phyloP scores from a whole-genome alignment of 305 asterid species.

The Ilex paraguariensis region DNA sequence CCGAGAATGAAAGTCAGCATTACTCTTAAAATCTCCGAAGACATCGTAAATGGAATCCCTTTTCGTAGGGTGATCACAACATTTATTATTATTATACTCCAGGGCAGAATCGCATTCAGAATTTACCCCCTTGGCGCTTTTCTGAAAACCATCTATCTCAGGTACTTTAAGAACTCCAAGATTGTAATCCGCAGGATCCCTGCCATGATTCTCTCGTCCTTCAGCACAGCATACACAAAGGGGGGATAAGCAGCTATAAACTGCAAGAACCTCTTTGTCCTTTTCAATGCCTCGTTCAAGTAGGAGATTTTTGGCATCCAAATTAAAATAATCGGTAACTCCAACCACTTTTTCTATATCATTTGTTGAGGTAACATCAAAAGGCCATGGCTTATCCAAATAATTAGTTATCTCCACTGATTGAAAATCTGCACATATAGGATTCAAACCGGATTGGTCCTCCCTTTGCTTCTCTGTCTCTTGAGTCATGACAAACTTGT shows the following conservation, averaged over 20 bases:
- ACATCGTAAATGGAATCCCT: conserved; percentile 21
- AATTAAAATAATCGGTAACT: conserved; percentile 35
- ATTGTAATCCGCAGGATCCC: conserved; percentile 18
- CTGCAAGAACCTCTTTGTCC: conserved; percentile 16
- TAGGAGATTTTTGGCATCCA: conserved; percentile 26
- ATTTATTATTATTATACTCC: conserved; percentile 1
- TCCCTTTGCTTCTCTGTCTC: conserved; percentile 27
- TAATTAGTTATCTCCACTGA: conserved; percentile 8
- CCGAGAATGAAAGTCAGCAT: conserved; percentile 19
- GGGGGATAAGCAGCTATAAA: conserved; percentile 34
- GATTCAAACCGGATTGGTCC: conserved; percentile 17
- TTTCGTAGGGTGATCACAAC: conserved; percentile 8
- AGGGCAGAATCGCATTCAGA: conserved; percentile 8
- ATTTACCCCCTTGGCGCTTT: conserved; percentile 15
- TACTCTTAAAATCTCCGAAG: conserved; percentile 27
- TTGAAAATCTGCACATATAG: conserved; percentile 18
- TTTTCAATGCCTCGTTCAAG: conserved; percentile 24
- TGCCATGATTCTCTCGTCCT: conserved; percentile 9
- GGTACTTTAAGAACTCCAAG: conserved; percentile 18
- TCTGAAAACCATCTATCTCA: conserved; percentile 14
- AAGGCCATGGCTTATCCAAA: conserved; percentile 26
- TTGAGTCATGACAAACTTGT: conserved; percentile 60
- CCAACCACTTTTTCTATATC: conserved; percentile 16
- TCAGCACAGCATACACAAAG: conserved; percentile 44
- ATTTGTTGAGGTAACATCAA: conserved; percentile 15